These are phyloP conservation scores for Sarocladium kiliense DNA, from an alignment of 2,329 filamentous ascomycete genomes.

Conservation along the genomic window DNA sequence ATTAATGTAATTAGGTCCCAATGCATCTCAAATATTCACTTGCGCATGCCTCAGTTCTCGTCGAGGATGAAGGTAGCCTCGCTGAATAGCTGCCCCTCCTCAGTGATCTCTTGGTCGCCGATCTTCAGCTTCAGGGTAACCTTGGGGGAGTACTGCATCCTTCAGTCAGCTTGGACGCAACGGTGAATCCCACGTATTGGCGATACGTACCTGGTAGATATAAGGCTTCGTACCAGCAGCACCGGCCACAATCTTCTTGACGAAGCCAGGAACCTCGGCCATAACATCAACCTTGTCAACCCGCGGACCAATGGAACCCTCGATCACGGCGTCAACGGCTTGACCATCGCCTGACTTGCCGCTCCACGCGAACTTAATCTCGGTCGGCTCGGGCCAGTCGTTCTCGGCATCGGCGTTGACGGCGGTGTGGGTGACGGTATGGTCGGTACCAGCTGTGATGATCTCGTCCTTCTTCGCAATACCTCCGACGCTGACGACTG, in stretches of 20 bases:
- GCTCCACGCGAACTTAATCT: conserved; percentile 70
- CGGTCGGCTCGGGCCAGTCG: conserved; percentile 82
- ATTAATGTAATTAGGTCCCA: conserved; percentile 4
- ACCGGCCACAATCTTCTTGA: conserved; percentile 87
- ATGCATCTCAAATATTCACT: not conserved
- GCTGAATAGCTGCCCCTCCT: conserved; percentile 74
- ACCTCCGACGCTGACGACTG: conserved; percentile 75
- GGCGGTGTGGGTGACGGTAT: conserved; percentile 63
- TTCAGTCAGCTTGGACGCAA: not conserved
- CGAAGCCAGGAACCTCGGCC: conserved; percentile 90
- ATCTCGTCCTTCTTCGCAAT: conserved; percentile 79
- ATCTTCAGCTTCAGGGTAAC: conserved; percentile 77
- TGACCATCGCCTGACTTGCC: conserved; percentile 75
- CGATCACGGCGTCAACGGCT: conserved; percentile 62
- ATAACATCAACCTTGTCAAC: conserved; percentile 85
- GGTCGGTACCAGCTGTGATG: conserved; percentile 62
- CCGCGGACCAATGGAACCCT: conserved; percentile 62
- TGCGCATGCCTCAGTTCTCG: conserved; percentile 16
- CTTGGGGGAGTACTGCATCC: conserved; percentile 61
- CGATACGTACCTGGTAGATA: conserved; percentile 77
- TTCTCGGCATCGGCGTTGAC: conserved; percentile 69
- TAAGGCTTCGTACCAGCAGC: conserved; percentile 93
- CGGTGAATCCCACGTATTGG: not conserved
- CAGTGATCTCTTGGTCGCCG: conserved; percentile 70
- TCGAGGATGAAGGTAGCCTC: conserved; percentile 96